Conservation (phyloP, 2,329 filamentous ascomycete species). For the Alternaria tenuissima region DNA sequence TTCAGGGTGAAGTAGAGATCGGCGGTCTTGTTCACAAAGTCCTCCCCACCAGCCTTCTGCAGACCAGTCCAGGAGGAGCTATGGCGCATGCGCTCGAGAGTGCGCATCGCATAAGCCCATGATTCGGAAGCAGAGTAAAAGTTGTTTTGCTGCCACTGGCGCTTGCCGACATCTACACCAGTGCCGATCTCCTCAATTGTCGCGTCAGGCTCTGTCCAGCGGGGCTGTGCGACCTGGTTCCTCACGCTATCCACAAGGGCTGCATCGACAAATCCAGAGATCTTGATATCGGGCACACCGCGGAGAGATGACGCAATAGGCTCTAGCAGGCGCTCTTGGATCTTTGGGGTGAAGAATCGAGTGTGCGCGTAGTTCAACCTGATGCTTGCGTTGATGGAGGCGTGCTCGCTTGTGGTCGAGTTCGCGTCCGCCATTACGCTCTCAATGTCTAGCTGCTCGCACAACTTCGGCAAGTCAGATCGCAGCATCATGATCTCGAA, state of each 20-base stretch:
- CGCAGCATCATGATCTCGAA: conserved; percentile 36
- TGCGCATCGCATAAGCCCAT: conserved; percentile 36
- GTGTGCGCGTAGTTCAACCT: conserved; percentile 26
- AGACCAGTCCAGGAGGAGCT: conserved; percentile 34
- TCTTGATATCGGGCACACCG: conserved; percentile 28
- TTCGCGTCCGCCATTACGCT: conserved; percentile 36
- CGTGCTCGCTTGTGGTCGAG: conserved; percentile 29
- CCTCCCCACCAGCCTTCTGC: conserved; percentile 28
- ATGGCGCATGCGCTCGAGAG: conserved; percentile 39
- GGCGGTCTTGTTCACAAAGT: conserved; percentile 35
- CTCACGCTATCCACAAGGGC: conserved; percentile 21
- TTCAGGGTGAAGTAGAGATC: conserved; percentile 39
- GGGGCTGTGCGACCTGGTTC: conserved; percentile 28
- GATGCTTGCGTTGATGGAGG: conserved; percentile 27
- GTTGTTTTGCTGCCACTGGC: conserved; percentile 38
- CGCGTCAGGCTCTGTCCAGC: conserved; percentile 34
- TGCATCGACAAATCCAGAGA: conserved; percentile 28
- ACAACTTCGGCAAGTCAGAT: conserved; percentile 33
- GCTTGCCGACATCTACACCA: conserved; percentile 38
- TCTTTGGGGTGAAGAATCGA: conserved; percentile 25
- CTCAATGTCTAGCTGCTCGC: conserved; percentile 35
- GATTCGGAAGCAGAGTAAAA: conserved; percentile 29
- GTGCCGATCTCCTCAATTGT: conserved; percentile 37
- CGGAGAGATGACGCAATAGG: conserved; percentile 31
- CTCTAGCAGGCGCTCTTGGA: conserved; percentile 31